These are phyloP conservation scores for Holtermanniella nyarrowii DNA, from an alignment of 768 basidiomycete genomes.

Conservation along the genomic window DNA sequence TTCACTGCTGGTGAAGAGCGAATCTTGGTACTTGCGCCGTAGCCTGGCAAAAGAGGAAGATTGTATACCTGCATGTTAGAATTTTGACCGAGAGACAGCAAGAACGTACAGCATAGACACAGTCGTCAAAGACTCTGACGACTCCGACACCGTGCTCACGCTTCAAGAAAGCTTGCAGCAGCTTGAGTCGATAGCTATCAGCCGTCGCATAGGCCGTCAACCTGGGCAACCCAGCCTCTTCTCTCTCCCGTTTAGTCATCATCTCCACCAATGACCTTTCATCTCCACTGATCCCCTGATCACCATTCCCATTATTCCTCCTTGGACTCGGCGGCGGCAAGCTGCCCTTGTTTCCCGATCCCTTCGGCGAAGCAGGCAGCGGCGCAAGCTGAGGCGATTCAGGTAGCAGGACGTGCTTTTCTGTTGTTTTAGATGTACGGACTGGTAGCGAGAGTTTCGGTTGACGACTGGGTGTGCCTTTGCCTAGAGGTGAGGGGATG, in stretches of 20 bases:
- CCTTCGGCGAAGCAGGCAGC: slow-evolving; percentile 39
- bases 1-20: slow-evolving; percentile 66
- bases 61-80: slow-evolving; percentile 59
- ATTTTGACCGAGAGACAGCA: background rate
- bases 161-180: slow-evolving; percentile 74
- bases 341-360: slow-evolving; percentile 22
- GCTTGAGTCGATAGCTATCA: slow-evolving; percentile 73
- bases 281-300: slow-evolving; percentile 42
- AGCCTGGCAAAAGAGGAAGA: slow-evolving; percentile 81
- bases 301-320: slow-evolving; percentile 1
- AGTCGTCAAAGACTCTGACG: slow-evolving; percentile 84
- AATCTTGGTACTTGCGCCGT: slow-evolving; percentile 69
- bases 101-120: slow-evolving; percentile 68
- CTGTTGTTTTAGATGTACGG: slow-evolving; percentile 79
- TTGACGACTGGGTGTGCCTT: slow-evolving; percentile 30
- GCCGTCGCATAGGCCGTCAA: slow-evolving; percentile 85
- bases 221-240: slow-evolving; percentile 66
- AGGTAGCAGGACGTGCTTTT: slow-evolving; percentile 80
- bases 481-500: slow-evolving; percentile 37
- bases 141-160: slow-evolving; percentile 76
- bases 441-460: slow-evolving; percentile 33
- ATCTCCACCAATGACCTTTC: slow-evolving; percentile 76
- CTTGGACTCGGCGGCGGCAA: slow-evolving; percentile 41
- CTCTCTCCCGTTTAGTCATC: slow-evolving; percentile 76
- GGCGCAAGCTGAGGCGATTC: slow-evolving; percentile 81